These are phyloP conservation scores for Trichoderma atroviride DNA, from an alignment of 2,329 filamentous ascomycete species.

Conservation along the genomic window DNA sequence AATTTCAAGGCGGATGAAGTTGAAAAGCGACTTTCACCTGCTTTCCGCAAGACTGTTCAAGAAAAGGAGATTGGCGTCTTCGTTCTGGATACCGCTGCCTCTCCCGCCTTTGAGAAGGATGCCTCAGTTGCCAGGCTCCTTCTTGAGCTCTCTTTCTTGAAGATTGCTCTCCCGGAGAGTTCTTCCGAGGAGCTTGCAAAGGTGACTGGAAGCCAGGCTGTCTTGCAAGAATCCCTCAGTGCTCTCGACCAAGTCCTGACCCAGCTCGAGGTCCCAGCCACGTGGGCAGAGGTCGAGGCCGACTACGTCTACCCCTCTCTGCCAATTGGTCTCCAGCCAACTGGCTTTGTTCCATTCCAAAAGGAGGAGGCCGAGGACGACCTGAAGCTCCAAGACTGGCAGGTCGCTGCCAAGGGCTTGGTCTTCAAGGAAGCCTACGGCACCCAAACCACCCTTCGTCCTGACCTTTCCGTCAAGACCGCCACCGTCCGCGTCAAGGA, in stretches of 20 bases:
- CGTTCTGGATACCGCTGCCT: conserved; percentile 71
- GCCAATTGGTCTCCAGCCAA: conserved; percentile 68
- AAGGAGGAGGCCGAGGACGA: conserved; percentile 73
- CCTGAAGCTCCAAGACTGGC: conserved; percentile 71
- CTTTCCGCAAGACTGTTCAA: conserved; percentile 71
- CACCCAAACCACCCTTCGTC: conserved; percentile 72
- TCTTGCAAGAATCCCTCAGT: conserved; percentile 61
- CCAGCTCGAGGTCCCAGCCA: conserved; percentile 72
- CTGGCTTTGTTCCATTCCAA: conserved; percentile 80
- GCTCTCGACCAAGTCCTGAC: conserved; percentile 71
- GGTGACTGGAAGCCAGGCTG: conserved; percentile 56
- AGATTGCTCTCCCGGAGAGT: conserved; percentile 69
- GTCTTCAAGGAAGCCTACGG: conserved; percentile 93
- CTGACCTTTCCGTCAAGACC: conserved; percentile 84
- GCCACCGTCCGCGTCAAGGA: conserved; percentile 89
- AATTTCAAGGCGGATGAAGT: conserved; percentile 84
- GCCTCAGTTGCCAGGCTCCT: conserved; percentile 67
- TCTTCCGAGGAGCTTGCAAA: conserved; percentile 63
- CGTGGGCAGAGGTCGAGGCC: conserved; percentile 71
- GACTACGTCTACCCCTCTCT: conserved; percentile 58
- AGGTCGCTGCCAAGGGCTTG: conserved; percentile 81
- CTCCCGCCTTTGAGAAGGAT: conserved; percentile 69
- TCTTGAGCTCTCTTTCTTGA: conserved; percentile 80
- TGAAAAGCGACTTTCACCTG: conserved; percentile 78
- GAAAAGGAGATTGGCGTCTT: conserved; percentile 72